Conservation (phyloP, 2,329 filamentous ascomycete species). For the Trichoderma guizhouense region DNA sequence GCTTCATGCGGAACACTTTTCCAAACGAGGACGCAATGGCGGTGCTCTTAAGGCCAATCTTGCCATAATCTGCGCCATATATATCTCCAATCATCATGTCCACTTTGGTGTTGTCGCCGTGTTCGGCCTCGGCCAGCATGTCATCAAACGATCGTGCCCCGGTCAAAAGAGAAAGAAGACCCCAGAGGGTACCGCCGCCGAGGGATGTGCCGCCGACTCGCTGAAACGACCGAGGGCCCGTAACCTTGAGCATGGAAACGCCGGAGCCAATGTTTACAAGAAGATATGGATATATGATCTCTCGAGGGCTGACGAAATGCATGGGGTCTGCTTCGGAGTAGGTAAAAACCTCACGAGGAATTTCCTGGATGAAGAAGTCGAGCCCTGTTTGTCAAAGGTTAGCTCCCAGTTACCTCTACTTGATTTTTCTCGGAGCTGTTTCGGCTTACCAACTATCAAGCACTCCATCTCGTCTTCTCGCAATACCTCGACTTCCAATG, state of each 20-base stretch:
- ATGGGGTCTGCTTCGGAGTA: slow-evolving; percentile 90
- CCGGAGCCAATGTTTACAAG: slow-evolving; percentile 98
- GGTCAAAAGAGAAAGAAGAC: slow-evolving; percentile 83
- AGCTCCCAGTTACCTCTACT: not conserved
- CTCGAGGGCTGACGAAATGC: slow-evolving; percentile 77
- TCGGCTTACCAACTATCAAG: slow-evolving; percentile 74
- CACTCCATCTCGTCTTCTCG: slow-evolving; percentile 99
- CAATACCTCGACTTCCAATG: slow-evolving; percentile 80
- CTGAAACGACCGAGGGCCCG: slow-evolving; percentile 78
- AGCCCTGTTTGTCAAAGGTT: slow-evolving; percentile 56
- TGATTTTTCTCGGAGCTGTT: not conserved
- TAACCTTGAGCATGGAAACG: slow-evolving; percentile 96
- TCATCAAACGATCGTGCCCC: slow-evolving; percentile 96
- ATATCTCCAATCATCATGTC: slow-evolving; percentile 98
- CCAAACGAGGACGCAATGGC: slow-evolving; percentile 96
- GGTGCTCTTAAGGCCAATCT: slow-evolving; percentile 92
- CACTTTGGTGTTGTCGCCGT: slow-evolving; percentile 87
- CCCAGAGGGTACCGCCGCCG: slow-evolving; percentile 97
- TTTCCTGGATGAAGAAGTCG: slow-evolving; percentile 98
- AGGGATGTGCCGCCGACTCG: slow-evolving; percentile 93
- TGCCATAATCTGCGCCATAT: slow-evolving; percentile 91
- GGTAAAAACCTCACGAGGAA: slow-evolving; percentile 94
- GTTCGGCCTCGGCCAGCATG: slow-evolving; percentile 88
- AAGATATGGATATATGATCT: slow-evolving; percentile 88
- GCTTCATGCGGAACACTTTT: slow-evolving; percentile 92